A percentile compares a stretch with the other conserved stretches of the same genome.
phyloP scores from a whole-genome alignment of 2,329 filamentous ascomycete species.

The Endocalyx cinctus region DNA sequence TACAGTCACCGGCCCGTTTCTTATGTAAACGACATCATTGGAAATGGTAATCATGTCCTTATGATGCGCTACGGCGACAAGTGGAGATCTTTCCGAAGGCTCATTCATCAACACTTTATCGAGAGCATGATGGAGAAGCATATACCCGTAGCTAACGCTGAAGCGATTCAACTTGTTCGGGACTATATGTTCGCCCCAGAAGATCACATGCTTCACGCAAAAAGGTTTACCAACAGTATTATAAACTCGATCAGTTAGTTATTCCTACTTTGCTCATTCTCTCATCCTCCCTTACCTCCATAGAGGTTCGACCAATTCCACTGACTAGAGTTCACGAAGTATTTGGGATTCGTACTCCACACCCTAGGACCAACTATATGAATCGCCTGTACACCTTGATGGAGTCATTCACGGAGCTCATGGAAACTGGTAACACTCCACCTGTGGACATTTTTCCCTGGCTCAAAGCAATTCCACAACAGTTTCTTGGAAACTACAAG shows the following conservation, averaged over 20 bases:
- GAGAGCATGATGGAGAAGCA: constrained; percentile 40
- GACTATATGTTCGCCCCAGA: constrained; percentile 38
- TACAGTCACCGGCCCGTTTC: constrained; percentile 39
- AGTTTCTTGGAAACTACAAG: constrained; percentile 34
- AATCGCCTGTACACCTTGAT: constrained; percentile 12
- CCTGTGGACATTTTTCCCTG: constrained; percentile 44
- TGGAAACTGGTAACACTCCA: constrained; percentile 43
- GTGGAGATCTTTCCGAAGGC: constrained; percentile 42
- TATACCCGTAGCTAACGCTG: constrained; percentile 38
- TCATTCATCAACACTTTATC: constrained; percentile 40
- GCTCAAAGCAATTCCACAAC: constrained; percentile 37
- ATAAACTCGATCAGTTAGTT: constrained; percentile 33
- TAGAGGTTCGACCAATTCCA: background rate
- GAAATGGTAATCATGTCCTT: constrained; percentile 36
- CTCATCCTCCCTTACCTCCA: too few species aligned
- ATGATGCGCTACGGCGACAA: constrained; percentile 41
- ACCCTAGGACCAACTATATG: constrained; percentile 5
- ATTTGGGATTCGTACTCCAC: constrained; percentile 30
- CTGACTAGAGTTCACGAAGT: constrained; percentile 10
- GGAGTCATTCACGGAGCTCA: constrained; percentile 35
- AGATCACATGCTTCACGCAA: constrained; percentile 42
- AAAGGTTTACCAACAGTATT: constrained; percentile 45
- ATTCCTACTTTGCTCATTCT: background rate
- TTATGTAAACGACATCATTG: constrained; percentile 40
- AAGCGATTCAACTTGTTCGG: constrained; percentile 41